Evolutionary conservation across 192 early-diverging fungal genomes (phyloP).

Genomic region (Coemansia sp.): DNA sequence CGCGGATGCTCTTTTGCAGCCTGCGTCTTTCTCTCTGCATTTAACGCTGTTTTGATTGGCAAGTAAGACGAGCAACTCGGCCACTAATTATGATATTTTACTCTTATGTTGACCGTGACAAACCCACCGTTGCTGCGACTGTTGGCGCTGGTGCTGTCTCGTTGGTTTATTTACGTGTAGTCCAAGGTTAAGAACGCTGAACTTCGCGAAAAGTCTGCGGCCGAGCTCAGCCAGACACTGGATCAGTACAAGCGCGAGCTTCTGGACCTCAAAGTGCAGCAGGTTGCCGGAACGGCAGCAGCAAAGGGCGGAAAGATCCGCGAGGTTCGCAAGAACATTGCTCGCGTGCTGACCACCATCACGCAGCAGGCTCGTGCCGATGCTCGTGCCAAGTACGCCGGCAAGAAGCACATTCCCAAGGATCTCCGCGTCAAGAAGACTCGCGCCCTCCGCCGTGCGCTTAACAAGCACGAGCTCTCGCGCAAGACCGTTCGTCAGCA

Average conservation of each 20-base stretch:
- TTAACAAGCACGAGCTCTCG: slow-evolving; percentile 79
- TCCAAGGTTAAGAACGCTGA: slow-evolving; percentile 89
- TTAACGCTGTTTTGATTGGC: no score
- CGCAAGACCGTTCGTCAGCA: slow-evolving; percentile 85
- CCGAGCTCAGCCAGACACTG: slow-evolving; percentile 86
- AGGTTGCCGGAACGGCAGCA: slow-evolving; percentile 75
- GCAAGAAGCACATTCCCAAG: slow-evolving; percentile 93
- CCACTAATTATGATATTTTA: no score
- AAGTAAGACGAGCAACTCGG: no score
- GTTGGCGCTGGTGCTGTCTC: background rate
- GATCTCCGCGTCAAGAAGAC: slow-evolving; percentile 99
- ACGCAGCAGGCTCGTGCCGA: slow-evolving; percentile 88
- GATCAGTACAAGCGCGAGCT: slow-evolving; percentile 96
- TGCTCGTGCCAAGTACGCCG: slow-evolving; percentile 86
- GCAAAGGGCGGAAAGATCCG: slow-evolving; percentile 68
- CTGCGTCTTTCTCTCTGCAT: no score
- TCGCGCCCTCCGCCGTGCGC: slow-evolving; percentile 93
- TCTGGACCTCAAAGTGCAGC: slow-evolving; percentile 88
- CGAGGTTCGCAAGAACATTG: slow-evolving; percentile 90
- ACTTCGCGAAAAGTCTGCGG: slow-evolving; percentile 92
- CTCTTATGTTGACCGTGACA: background rate
- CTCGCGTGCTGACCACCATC: slow-evolving; percentile 93
- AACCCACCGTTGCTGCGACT: background rate
- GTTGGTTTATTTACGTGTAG: slow-evolving; percentile 39
- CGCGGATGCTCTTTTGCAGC: no score